Conservation (phyloP, 345 rosid species). For the Erodium maritimum region DNA sequence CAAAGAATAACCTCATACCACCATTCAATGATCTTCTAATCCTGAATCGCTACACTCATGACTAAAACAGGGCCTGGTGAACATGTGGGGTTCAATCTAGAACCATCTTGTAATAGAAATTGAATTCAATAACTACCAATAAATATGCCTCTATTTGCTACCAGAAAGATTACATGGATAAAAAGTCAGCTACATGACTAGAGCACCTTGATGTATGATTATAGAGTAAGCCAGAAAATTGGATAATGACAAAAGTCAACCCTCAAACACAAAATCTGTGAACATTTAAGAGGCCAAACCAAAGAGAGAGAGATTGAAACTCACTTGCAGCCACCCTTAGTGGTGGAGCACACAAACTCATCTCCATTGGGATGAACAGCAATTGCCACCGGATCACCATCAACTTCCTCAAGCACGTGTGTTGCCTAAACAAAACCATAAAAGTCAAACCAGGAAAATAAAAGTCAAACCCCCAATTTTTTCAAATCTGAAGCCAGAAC, state of each 20-base stretch:
- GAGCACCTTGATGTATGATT: too few relatives aligned
- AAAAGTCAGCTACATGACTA: background rate
- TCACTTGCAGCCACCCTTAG: slow-evolving; percentile 79
- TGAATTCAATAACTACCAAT: background rate
- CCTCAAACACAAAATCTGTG: background rate
- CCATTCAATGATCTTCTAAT: background rate
- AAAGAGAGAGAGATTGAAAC: slow-evolving; percentile 10
- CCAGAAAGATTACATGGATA: too few relatives aligned
- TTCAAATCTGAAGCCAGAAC: background rate
- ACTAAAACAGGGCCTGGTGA: too few relatives aligned
- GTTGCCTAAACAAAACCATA: slow-evolving; percentile 27
- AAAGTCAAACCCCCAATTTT: background rate
- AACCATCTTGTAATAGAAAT: background rate
- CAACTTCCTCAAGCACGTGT: slow-evolving; percentile 52
- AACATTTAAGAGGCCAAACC: too few relatives aligned
- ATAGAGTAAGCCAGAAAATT: background rate
- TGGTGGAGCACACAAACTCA: slow-evolving; percentile 64
- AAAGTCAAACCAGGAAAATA: background rate
- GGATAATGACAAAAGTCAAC: background rate
- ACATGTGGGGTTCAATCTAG: background rate
- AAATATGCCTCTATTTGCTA: too few relatives aligned
- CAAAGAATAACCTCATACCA: background rate
- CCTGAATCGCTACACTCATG: background rate
- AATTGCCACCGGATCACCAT: slow-evolving; percentile 57
- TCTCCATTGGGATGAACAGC: slow-evolving; percentile 85